These are phyloP conservation scores for Cystobasidium tubakii DNA, from an alignment of 768 basidiomycete genomes.

Conservation along the genomic window DNA sequence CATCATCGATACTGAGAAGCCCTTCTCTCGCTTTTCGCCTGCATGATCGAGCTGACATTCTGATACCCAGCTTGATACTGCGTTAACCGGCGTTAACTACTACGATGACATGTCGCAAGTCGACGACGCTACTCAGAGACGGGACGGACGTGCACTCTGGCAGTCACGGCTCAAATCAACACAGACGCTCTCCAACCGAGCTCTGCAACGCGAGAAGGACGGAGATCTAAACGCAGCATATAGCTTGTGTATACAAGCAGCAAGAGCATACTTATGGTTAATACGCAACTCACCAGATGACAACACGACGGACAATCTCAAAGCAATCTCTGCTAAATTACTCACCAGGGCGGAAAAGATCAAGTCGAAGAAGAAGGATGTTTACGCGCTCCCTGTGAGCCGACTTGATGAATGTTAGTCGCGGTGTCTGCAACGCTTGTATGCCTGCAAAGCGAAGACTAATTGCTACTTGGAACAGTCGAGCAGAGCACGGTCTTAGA, in stretches of 20 bases:
- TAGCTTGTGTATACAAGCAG: conserved; percentile 24
- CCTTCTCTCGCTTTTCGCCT: too few relatives aligned
- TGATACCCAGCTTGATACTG: not conserved
- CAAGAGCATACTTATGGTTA: conserved; percentile 26
- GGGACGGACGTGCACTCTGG: not conserved
- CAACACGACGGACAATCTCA: not conserved
- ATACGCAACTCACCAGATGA: conserved; percentile 15
- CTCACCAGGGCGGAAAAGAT: conserved; percentile 33
- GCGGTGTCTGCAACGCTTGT: not conserved
- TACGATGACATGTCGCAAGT: not conserved
- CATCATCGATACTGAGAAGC: too few relatives aligned
- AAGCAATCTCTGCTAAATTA: conserved; percentile 20
- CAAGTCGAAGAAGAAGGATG: conserved; percentile 20
- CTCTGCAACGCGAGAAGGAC: conserved; percentile 14
- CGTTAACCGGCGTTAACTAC: not conserved
- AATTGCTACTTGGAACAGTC: too few relatives aligned
- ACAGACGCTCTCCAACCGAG: conserved; percentile 14
- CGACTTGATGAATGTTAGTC: conserved; percentile 16
- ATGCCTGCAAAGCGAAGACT: too few relatives aligned
- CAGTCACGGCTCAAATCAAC: conserved; percentile 3
- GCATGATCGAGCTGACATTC: not conserved
- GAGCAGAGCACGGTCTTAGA: conserved; percentile 14
- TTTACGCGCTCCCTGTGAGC: not conserved
- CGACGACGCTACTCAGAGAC: not conserved
- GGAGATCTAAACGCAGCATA: conserved; percentile 21